phyloP scores from a whole-genome alignment of 2,329 filamentous ascomycete species.

The Leptographium procerum region DNA sequence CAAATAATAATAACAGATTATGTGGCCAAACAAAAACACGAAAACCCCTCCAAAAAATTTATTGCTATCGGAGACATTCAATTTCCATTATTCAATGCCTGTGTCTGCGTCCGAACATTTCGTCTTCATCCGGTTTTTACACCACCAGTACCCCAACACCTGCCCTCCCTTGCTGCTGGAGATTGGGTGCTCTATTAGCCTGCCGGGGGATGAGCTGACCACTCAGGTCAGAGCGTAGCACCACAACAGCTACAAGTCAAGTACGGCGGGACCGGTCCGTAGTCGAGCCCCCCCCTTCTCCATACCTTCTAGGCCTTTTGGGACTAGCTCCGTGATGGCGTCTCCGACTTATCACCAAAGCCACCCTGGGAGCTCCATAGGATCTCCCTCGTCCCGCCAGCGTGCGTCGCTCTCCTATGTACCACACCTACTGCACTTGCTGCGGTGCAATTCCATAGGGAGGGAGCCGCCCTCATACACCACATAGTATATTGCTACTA shows the following conservation, averaged over 20 bases:
- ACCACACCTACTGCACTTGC: too few species aligned
- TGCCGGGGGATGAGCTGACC: background rate
- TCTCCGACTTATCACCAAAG: background rate
- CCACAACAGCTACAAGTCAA: background rate
- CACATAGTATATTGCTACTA: too few species aligned
- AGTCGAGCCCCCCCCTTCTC: background rate
- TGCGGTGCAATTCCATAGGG: too few species aligned
- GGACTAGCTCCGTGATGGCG: background rate
- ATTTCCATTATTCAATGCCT: background rate
- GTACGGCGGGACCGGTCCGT: background rate
- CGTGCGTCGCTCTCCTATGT: background rate
- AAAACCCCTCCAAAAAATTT: too few species aligned
- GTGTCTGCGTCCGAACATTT: too few species aligned
- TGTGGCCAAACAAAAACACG: too few species aligned
- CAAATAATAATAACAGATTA: too few species aligned
- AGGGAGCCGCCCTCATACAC: too few species aligned
- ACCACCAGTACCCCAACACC: background rate
- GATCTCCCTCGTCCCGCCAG: background rate
- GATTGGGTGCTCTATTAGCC: background rate
- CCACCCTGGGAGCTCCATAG: background rate
- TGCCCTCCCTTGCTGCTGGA: background rate
- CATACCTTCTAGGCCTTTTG: background rate
- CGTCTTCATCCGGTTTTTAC: background rate
- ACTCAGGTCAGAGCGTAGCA: background rate
- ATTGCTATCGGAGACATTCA: too few species aligned